phyloP scores from a whole-genome alignment of 2,329 filamentous ascomycete genomes.

The Teratosphaeria zuluensis region DNA sequence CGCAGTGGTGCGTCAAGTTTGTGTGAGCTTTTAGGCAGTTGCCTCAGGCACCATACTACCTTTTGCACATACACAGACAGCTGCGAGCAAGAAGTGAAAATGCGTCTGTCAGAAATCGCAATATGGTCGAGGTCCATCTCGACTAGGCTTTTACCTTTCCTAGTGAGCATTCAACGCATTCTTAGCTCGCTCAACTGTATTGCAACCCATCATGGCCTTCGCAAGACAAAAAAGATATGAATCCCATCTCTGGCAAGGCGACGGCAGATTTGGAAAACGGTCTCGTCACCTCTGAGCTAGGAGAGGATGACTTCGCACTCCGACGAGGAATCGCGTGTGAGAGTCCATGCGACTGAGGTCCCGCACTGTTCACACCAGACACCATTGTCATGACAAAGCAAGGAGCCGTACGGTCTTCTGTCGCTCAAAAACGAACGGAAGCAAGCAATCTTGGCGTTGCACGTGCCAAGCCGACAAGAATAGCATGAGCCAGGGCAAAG shows the following conservation, averaged over 20 bases:
- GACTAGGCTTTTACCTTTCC: too few species aligned
- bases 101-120: too few species aligned
- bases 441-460: background rate
- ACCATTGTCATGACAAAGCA: background rate
- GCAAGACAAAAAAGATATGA: background rate
- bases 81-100: too few species aligned
- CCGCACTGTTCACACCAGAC: background rate
- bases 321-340: background rate
- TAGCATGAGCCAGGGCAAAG: background rate
- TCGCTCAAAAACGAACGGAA: background rate
- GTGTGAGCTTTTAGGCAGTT: too few species aligned
- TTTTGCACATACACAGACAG: too few species aligned
- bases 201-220: too few species aligned
- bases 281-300: background rate
- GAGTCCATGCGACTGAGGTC: background rate
- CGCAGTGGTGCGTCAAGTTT: too few species aligned
- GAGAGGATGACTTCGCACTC: background rate
- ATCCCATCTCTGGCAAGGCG: background rate
- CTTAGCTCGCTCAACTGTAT: too few species aligned
- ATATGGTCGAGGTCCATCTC: too few species aligned
- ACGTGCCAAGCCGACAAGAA: background rate
- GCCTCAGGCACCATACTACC: too few species aligned
- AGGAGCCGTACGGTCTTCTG: background rate
- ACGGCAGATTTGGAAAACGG: background rate
- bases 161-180: too few species aligned